Evolutionary conservation across 2,329 filamentous ascomycete species (phyloP).

Genomic region (Diaporthe sp.): DNA sequence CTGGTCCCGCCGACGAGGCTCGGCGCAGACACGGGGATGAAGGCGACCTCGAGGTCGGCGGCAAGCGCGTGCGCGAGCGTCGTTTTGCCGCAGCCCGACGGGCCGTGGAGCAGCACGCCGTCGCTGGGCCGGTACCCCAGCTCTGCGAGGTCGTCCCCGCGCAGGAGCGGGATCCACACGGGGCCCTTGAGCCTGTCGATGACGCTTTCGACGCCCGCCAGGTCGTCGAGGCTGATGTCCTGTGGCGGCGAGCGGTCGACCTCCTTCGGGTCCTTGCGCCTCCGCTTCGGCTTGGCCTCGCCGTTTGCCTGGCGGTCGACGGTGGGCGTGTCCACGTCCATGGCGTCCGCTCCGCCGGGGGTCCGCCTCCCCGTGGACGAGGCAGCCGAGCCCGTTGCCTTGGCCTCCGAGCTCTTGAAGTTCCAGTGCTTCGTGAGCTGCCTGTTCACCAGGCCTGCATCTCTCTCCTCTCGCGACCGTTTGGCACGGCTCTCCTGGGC

Average conservation of each 20-base stretch:
- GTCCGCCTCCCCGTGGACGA: conserved; percentile 37
- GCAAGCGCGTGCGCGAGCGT: conserved; percentile 85
- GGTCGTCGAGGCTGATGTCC: conserved; percentile 74
- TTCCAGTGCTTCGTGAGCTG: conserved; percentile 55
- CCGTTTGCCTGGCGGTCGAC: conserved; percentile 69
- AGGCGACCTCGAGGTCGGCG: conserved; percentile 78
- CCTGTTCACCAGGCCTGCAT: conserved; percentile 50
- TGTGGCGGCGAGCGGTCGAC: conserved; percentile 73
- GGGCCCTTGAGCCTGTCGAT: conserved; percentile 76
- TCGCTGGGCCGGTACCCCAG: conserved; percentile 77
- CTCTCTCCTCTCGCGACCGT: conserved; percentile 36
- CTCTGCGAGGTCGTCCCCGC: conserved; percentile 72
- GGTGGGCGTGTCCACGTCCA: conserved; percentile 41
- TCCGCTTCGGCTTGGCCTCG: conserved; percentile 74
- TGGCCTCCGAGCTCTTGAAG: conserved; percentile 38
- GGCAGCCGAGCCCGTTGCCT: conserved; percentile 32
- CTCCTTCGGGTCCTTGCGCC: conserved; percentile 63
- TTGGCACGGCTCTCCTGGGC: conserved; percentile 40
- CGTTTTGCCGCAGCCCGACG: conserved; percentile 88
- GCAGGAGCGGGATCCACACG: conserved; percentile 78
- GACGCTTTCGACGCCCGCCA: conserved; percentile 81
- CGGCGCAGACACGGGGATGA: conserved; percentile 84
- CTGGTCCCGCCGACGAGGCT: conserved; percentile 89
- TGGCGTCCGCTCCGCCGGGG: conserved; percentile 37
- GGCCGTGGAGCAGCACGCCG: conserved; percentile 83